phyloP scores from a whole-genome alignment of 352 stramenopile genomes.

The Pythium dissotocum region DNA sequence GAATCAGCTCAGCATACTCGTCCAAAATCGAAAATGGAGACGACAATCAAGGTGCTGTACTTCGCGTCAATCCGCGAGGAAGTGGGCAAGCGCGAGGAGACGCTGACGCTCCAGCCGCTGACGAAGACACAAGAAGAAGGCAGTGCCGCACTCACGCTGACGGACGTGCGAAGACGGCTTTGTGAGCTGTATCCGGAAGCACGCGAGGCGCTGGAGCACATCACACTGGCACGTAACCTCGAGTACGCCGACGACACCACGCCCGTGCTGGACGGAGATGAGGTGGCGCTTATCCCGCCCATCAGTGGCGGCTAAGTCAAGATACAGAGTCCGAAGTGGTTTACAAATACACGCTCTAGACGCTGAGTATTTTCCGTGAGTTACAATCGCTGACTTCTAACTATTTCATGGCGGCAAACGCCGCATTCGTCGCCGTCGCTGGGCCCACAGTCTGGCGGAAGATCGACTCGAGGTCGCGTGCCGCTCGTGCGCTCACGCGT shows the following conservation, averaged over 20 bases:
- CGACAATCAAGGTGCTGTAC: slow-evolving; percentile 79
- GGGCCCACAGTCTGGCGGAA: slow-evolving; percentile 60
- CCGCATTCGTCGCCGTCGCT: not conserved
- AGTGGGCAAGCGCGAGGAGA: slow-evolving; percentile 71
- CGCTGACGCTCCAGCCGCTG: slow-evolving; percentile 30
- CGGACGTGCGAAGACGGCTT: slow-evolving; percentile 42
- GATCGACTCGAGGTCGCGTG: slow-evolving; percentile 62
- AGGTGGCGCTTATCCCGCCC: slow-evolving; percentile 82
- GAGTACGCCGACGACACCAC: slow-evolving; percentile 61
- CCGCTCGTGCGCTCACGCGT: slow-evolving; percentile 14
- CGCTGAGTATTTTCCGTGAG: not conserved
- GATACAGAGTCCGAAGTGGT: not conserved
- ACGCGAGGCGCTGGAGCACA: slow-evolving; percentile 41
- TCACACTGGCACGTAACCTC: slow-evolving; percentile 74
- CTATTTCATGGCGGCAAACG: slow-evolving; percentile 23
- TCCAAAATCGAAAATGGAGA: slow-evolving; percentile 9
- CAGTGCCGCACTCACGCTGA: slow-evolving; percentile 33
- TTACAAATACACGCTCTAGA: not conserved
- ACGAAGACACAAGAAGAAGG: not conserved
- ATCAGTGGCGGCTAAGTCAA: slow-evolving; percentile 61
- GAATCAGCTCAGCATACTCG: not conserved
- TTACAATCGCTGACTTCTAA: slow-evolving; percentile 1
- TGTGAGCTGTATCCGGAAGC: slow-evolving; percentile 55
- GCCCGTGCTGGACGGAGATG: slow-evolving; percentile 57
- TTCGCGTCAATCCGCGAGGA: slow-evolving; percentile 77